Conservation (phyloP, 305 asterid species). For the Fraxinus nigra region DNA sequence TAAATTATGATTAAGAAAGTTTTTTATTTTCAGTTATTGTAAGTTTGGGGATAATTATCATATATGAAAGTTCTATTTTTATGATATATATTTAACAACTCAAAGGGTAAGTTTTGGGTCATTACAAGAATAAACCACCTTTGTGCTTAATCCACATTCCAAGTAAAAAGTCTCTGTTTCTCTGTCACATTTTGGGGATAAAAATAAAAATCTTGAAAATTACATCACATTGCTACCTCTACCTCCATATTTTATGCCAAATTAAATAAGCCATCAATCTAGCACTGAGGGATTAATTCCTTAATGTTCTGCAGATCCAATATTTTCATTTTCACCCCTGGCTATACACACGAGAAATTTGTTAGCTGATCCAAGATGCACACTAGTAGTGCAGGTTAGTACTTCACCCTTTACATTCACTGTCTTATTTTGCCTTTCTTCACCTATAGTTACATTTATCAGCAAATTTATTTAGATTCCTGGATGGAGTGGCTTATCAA, state of each 20-base stretch:
- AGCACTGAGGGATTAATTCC: background rate
- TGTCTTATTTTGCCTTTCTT: conserved; percentile 10
- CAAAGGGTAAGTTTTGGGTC: too few species aligned
- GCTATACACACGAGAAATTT: conserved; percentile 98
- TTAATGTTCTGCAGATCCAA: conserved; percentile 61
- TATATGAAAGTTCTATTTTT: too few species aligned
- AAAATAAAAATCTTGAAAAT: background rate
- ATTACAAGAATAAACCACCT: background rate
- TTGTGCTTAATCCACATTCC: background rate
- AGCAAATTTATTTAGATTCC: conserved; percentile 56
- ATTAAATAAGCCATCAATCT: background rate
- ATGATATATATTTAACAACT: too few species aligned
- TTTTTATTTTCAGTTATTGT: too few species aligned
- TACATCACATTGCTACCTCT: background rate
- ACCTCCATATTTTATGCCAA: background rate
- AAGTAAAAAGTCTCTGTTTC: background rate
- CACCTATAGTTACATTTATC: conserved; percentile 19
- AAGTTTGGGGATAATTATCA: too few species aligned
- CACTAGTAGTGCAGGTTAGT: conserved; percentile 89
- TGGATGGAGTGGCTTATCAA: conserved; percentile 99
- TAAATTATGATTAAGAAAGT: too few species aligned
- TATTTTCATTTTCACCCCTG: conserved; percentile 88
- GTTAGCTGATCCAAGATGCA: conserved; percentile 90
- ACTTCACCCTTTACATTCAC: background rate
- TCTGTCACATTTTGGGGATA: background rate